Conservation (phyloP, 768 basidiomycete genomes). For the Royoungia palumana region DNA sequence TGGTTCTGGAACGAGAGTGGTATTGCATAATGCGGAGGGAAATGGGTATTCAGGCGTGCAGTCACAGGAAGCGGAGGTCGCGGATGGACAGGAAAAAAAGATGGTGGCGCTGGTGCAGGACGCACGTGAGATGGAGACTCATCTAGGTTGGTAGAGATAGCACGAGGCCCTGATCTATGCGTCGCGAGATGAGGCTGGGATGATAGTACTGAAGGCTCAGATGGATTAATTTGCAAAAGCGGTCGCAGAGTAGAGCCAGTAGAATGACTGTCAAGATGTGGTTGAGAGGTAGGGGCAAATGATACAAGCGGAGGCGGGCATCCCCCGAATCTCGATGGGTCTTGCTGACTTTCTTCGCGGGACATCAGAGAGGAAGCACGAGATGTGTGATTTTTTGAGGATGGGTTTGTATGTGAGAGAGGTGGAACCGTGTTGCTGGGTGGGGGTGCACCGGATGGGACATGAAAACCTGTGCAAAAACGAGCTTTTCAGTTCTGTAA, state of each 20-base stretch:
- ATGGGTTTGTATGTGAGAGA: not conserved
- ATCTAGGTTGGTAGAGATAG: not conserved
- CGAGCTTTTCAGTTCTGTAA: not conserved
- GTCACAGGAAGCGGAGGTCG: constrained; percentile 21
- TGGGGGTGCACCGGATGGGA: not conserved
- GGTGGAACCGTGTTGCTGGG: not conserved
- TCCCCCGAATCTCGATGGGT: constrained; percentile 1
- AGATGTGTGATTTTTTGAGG: not conserved
- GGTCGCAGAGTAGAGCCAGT: not conserved
- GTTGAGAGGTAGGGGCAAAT: not conserved
- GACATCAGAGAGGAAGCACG: constrained; percentile 1
- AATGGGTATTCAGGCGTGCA: constrained; percentile 32
- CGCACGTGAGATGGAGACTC: not conserved
- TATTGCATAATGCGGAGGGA: constrained; percentile 47
- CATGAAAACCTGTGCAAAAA: constrained; percentile 7
- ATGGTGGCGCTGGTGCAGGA: not conserved
- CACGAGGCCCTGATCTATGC: not conserved
- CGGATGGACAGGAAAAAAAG: constrained; percentile 24
- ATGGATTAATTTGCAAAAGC: constrained; percentile 6
- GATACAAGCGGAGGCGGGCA: not conserved
- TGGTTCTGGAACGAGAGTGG: constrained; percentile 29
- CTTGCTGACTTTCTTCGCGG: not conserved
- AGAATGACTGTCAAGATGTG: not conserved
- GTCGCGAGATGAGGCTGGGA: not conserved
- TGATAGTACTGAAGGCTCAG: not conserved